Percentiles rank a stretch among this genome's conserved stretches.
phyloP scores from a whole-genome alignment of 352 stramenopile genomes.

The Phytopythium litorale region DNA sequence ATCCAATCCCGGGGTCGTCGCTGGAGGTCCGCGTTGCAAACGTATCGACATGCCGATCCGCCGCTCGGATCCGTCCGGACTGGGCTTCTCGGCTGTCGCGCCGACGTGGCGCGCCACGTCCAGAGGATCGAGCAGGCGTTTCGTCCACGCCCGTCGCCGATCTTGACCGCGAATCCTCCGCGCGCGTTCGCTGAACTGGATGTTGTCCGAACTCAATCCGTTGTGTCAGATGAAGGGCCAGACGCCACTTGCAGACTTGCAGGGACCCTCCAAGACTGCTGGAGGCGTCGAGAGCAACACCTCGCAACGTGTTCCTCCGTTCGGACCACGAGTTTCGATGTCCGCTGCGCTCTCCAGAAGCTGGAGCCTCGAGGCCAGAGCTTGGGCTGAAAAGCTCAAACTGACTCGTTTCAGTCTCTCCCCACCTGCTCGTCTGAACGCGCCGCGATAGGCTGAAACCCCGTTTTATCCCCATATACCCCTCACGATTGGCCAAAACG shows the following conservation, averaged over 20 bases:
- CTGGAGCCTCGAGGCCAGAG: no score
- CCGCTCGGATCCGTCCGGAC: background rate
- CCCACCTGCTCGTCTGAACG: background rate
- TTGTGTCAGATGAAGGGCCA: background rate
- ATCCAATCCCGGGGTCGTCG: no score
- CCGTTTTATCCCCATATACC: no score
- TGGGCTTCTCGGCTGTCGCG: background rate
- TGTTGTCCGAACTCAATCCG: background rate
- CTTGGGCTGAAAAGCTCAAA: no score
- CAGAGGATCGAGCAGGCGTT: background rate
- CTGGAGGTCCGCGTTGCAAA: background rate
- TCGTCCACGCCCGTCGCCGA: background rate
- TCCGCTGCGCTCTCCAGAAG: no score
- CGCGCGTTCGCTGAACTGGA: conserved; percentile 3
- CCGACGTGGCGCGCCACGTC: background rate
- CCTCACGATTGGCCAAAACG: background rate
- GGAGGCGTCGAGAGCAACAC: no score
- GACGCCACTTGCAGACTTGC: no score
- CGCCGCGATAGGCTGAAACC: background rate
- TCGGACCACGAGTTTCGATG: no score
- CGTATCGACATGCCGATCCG: background rate
- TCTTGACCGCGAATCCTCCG: background rate
- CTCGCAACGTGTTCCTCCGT: no score
- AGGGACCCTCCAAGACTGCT: no score
- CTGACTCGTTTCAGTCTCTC: background rate